Conservation (phyloP, 2,329 filamentous ascomycete species). For the Pseudocercospora musae region DNA sequence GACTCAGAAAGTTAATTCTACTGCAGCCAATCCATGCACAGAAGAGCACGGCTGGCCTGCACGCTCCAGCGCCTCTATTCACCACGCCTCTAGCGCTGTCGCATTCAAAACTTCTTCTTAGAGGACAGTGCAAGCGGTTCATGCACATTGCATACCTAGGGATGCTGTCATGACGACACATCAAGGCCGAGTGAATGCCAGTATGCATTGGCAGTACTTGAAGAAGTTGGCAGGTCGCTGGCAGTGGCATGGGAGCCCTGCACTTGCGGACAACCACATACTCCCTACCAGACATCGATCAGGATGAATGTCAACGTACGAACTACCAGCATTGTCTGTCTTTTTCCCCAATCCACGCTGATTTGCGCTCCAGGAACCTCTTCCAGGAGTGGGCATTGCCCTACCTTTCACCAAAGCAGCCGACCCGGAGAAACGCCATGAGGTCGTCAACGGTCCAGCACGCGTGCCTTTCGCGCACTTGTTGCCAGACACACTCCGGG, state of each 20-base stretch:
- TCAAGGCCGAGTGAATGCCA: neutral
- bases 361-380: constrained; percentile 5
- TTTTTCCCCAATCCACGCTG: neutral
- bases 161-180: neutral
- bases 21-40: neutral
- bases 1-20: neutral
- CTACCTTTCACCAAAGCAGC: constrained; percentile 35
- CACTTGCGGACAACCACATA: neutral
- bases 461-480: constrained; percentile 29
- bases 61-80: neutral
- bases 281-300: neutral
- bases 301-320: neutral
- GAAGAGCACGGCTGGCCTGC: neutral
- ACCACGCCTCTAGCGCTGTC: too few relatives aligned
- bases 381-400: constrained; percentile 28
- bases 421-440: constrained; percentile 22
- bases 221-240: neutral
- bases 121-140: neutral
- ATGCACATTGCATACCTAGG: too few relatives aligned
- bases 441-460: constrained; percentile 23
- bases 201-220: neutral
- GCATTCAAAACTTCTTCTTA: neutral
- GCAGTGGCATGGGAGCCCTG: neutral
- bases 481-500: constrained; percentile 41
- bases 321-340: neutral